Evolutionary conservation across 148 eudicot genomes (phyloP), one percentile per base, ranked within the genome.

Genomic region (Linanthus parryae): DNA sequence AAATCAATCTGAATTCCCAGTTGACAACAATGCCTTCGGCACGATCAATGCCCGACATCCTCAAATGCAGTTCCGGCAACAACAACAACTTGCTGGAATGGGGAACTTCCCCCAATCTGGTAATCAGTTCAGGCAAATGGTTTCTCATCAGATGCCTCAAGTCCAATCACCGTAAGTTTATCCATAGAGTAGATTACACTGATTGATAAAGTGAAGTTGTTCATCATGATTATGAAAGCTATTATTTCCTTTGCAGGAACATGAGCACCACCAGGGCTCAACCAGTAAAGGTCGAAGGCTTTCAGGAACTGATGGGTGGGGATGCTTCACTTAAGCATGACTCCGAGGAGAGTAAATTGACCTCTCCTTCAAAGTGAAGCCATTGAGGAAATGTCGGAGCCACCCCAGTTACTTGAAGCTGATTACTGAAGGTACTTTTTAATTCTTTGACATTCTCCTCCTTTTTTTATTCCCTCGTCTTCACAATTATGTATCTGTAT

Each of bases 281-380:
- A 15, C 98, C 96, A 8, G 96, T 92, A 59, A 92, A 92, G 63
- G 98, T 92, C 15, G 98, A 92, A 75, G 98, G 94, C 34, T 92
- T 92, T 68, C 81, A 75, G 58, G 96, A 92, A 68, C 63, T 92
- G 76, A 86, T 92, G 94, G 96, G 94, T 41, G 94, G 98, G 60
- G 96, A 92, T 77, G 39, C 83, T 56, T 74, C 96, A 22, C 47
- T 73, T 49, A 92, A 87, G 75, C 98, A 81, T 66, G 87, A 79
- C 49, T 54, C 80, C 0, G 92, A 84, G 37, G 98, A 87, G 51
- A 83, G 71, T 67, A 86, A 83, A 61, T 63, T 87, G 49, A 76
- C 84, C 49, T 81, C 96, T 27, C 91, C 95, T 40, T 66, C 83
- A 22, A 83, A 87, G 64, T 84, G 82, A 71, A 36, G 20, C 13